A percentile compares a stretch with the other conserved stretches of the same genome.
Evolutionary conservation across 2,329 filamentous ascomycete species (phyloP).

Genomic region (Colletotrichum magnum): DNA sequence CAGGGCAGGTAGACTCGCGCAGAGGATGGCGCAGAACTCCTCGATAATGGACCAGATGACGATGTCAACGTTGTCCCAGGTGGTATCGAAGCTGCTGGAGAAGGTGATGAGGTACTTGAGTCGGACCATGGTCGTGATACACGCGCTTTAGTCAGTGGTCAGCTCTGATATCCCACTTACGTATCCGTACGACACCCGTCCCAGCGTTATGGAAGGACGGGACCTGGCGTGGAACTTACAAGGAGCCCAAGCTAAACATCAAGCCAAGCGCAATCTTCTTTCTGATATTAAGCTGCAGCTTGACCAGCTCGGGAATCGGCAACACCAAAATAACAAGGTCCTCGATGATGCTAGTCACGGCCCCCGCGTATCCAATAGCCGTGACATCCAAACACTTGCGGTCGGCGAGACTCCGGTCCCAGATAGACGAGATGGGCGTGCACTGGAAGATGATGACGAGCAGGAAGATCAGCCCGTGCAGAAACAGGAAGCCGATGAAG

Average conservation of each 20-base stretch:
- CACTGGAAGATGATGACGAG: slow-evolving; percentile 44
- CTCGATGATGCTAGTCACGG: slow-evolving; percentile 77
- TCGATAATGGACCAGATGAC: slow-evolving; percentile 52
- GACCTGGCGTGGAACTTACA: slow-evolving; percentile 55
- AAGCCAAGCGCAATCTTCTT: slow-evolving; percentile 77
- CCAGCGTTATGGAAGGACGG: too few species aligned
- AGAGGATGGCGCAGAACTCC: slow-evolving; percentile 55
- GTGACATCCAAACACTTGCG: slow-evolving; percentile 71
- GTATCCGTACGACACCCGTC: too few species aligned
- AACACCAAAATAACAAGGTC: slow-evolving; percentile 77
- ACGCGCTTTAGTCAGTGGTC: slow-evolving; percentile 29
- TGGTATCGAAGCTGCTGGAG: slow-evolving; percentile 40
- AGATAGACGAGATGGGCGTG: slow-evolving; percentile 38
- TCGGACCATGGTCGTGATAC: slow-evolving; percentile 42
- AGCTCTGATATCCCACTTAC: too few species aligned
- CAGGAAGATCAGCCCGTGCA: slow-evolving; percentile 42
- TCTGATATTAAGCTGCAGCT: slow-evolving; percentile 73
- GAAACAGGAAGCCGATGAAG: slow-evolving; percentile 39
- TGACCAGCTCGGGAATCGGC: slow-evolving; percentile 74
- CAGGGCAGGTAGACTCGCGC: slow-evolving; percentile 57
- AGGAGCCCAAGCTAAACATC: slow-evolving; percentile 77
- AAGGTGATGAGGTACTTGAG: slow-evolving; percentile 41
- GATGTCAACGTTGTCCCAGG: slow-evolving; percentile 50
- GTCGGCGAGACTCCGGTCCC: slow-evolving; percentile 38
- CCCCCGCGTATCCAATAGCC: slow-evolving; percentile 75